phyloP scores from a whole-genome alignment of 495 filamentous ascomycete species.

The Cenococcum geophilum region DNA sequence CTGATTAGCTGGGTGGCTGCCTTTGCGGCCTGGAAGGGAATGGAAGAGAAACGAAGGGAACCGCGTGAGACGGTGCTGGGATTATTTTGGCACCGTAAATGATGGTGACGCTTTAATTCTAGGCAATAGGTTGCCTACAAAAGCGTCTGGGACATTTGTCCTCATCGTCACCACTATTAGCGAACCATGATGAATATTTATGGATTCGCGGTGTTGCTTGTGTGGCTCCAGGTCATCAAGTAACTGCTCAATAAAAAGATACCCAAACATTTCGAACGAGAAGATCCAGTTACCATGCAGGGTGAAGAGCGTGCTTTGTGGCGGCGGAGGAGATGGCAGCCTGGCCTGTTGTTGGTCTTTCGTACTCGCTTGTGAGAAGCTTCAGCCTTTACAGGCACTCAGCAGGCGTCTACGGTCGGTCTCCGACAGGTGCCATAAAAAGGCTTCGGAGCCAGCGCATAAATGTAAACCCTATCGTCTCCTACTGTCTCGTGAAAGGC shows the following conservation, averaged over 20 bases:
- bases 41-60: background rate
- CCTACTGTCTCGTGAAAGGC: background rate
- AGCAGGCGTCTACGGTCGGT: conserved; percentile 1
- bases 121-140: background rate
- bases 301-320: background rate
- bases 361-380: no score
- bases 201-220: background rate
- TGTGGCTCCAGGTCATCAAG: no score
- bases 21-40: background rate
- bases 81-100: no score
- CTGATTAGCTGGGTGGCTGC: no score
- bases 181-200: background rate
- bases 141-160: background rate
- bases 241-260: no score
- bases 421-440: no score
- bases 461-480: background rate
- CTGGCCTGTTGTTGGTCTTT: background rate
- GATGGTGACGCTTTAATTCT: background rate
- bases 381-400: background rate
- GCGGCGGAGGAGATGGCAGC: background rate
- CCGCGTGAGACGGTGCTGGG: no score
- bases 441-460: background rate
- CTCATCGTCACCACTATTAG: background rate
- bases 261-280: no score
- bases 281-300: no score